phyloP scores from a whole-genome alignment of 257 asterid species.

The Capsicum baccatum region DNA sequence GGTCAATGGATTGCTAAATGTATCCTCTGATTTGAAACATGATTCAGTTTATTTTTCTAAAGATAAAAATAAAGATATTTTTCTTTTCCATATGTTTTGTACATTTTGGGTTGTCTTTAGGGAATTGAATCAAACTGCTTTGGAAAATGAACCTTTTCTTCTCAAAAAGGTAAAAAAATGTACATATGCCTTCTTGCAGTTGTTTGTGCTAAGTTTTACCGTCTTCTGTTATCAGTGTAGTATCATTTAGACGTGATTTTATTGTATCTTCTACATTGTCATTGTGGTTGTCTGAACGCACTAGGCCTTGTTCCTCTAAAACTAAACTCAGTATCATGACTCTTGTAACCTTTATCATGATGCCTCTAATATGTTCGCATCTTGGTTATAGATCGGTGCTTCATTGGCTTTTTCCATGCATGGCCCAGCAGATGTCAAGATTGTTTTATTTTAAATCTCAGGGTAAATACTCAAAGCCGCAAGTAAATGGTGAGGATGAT shows the following conservation, averaged over 20 bases:
- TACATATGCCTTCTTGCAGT: conserved; percentile 7
- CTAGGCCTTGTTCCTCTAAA: neutral
- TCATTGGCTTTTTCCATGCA: neutral
- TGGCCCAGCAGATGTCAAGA: neutral
- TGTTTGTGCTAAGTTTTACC: conserved; percentile 25
- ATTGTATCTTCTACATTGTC: neutral
- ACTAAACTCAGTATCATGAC: neutral
- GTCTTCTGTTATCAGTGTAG: neutral
- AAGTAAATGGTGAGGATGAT: conserved; percentile 43
- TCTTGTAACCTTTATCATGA: neutral
- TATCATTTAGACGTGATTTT: conserved; percentile 14
- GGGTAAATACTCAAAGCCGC: conserved; percentile 41
- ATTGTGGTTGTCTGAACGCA: neutral
- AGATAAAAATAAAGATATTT: too few relatives aligned
- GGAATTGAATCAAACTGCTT: neutral
- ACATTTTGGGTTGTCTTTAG: neutral
- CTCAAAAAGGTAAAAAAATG: neutral
- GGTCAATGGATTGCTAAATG: neutral
- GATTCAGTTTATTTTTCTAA: too few relatives aligned
- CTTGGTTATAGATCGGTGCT: conserved; percentile 11
- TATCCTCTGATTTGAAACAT: conserved; percentile 1
- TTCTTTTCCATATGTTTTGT: neutral
- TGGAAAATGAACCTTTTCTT: neutral
- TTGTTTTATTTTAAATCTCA: conserved; percentile 30
- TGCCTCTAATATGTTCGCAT: conserved; percentile 7